phyloP scores from a whole-genome alignment of 2,329 filamentous ascomycete genomes.

The Knufia petricola region DNA sequence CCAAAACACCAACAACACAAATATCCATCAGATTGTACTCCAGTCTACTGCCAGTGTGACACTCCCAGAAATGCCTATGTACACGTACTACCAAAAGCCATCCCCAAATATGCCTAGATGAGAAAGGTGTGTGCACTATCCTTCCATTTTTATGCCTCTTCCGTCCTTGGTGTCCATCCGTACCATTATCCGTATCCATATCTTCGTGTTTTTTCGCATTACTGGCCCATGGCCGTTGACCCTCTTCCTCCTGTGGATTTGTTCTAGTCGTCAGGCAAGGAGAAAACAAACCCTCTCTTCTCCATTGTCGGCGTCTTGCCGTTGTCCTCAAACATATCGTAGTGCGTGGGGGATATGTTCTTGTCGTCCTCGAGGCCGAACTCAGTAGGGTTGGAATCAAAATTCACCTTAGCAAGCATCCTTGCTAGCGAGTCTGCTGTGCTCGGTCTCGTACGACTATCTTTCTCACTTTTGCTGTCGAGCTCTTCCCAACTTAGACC shows the following conservation, averaged over 20 bases:
- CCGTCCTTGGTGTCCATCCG: too few relatives aligned
- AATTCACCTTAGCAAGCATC: slow-evolving; percentile 17
- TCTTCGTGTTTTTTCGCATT: too few relatives aligned
- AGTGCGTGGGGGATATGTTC: slow-evolving; percentile 10
- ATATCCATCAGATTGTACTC: too few relatives aligned
- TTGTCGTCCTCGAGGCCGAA: slow-evolving; percentile 3
- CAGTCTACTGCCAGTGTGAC: neutral
- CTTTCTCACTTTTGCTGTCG: slow-evolving; percentile 23
- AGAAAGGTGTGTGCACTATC: neutral
- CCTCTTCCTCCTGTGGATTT: too few relatives aligned
- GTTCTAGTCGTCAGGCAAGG: slow-evolving; percentile 19
- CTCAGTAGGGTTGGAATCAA: slow-evolving; percentile 15
- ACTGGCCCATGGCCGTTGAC: too few relatives aligned
- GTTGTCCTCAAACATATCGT: slow-evolving; percentile 16
- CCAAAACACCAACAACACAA: neutral
- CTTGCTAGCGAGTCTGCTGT: slow-evolving; percentile 17
- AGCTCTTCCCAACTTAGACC: slow-evolving; percentile 24
- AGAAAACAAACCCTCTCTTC: slow-evolving; percentile 11
- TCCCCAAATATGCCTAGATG: neutral
- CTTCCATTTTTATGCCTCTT: neutral
- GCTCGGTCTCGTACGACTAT: slow-evolving; percentile 2
- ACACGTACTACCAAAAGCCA: neutral
- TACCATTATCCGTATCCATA: neutral
- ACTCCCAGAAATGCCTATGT: neutral
- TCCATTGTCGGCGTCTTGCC: neutral